Conservation (phyloP, 2,329 filamentous ascomycete genomes). For the Fusarium concolor region DNA sequence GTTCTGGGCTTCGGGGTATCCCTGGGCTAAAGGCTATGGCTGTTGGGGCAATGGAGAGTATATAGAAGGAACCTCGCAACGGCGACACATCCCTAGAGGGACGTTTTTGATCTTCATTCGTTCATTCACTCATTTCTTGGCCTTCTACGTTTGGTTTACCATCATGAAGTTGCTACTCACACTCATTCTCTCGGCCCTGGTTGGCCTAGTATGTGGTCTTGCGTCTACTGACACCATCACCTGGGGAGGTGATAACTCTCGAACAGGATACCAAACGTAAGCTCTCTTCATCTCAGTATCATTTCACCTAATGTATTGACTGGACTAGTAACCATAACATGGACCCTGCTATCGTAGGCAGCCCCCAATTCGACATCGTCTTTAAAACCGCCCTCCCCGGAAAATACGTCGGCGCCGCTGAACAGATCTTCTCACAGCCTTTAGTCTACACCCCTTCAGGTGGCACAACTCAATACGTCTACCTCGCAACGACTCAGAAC, state of each 20-base stretch:
- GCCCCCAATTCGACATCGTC: slow-evolving; percentile 65
- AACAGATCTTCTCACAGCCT: slow-evolving; percentile 66
- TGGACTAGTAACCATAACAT: slow-evolving; percentile 67
- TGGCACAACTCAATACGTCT: slow-evolving; percentile 63
- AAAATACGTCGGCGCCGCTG: slow-evolving; percentile 60
- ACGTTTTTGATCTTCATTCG: background rate
- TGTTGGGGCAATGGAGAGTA: slow-evolving; percentile 1
- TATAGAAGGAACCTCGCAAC: slow-evolving; percentile 6
- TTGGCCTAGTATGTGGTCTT: slow-evolving; percentile 51
- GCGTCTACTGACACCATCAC: slow-evolving; percentile 67
- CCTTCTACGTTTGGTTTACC: background rate
- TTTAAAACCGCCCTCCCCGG: slow-evolving; percentile 65
- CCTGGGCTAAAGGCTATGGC: background rate
- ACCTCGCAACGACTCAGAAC: slow-evolving; percentile 68
- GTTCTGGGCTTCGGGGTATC: slow-evolving; percentile 2
- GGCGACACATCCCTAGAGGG: background rate
- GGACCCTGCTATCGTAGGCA: slow-evolving; percentile 68
- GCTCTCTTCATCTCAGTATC: slow-evolving; percentile 14
- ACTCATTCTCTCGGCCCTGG: slow-evolving; percentile 50
- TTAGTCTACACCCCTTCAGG: slow-evolving; percentile 61
- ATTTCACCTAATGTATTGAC: background rate
- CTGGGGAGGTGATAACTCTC: slow-evolving; percentile 68
- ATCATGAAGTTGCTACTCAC: slow-evolving; percentile 44
- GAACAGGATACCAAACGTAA: slow-evolving; percentile 65
- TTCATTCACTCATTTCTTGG: slow-evolving; percentile 8